These are phyloP conservation scores for Pseudocercospora crystallina DNA, from an alignment of 2,329 filamentous ascomycete species.

Conservation along the genomic window DNA sequence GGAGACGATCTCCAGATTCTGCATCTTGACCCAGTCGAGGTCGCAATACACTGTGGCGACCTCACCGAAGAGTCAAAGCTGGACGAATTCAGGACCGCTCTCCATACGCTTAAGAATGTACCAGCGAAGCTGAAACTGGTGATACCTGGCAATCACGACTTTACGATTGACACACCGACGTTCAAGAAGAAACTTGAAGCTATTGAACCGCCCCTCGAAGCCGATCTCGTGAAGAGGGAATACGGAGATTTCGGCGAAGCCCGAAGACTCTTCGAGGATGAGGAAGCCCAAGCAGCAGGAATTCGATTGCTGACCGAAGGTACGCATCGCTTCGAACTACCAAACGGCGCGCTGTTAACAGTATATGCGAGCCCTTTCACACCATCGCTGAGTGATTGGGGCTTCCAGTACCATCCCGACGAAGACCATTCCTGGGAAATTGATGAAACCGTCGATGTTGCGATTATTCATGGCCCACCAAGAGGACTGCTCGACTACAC, in stretches of 20 bases:
- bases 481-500: slow-evolving; percentile 51
- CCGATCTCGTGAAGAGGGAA: slow-evolving; percentile 1
- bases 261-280: slow-evolving; percentile 18
- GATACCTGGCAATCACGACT: slow-evolving; percentile 64
- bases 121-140: slow-evolving; percentile 60
- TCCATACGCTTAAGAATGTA: slow-evolving; percentile 50
- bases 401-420: slow-evolving; percentile 53
- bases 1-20: slow-evolving; percentile 9
- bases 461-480: slow-evolving; percentile 64
- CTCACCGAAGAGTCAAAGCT: slow-evolving; percentile 54
- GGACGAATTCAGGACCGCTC: slow-evolving; percentile 48
- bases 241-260: slow-evolving; percentile 21
- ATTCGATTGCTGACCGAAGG: slow-evolving; percentile 60
- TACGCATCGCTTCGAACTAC: slow-evolving; percentile 45
- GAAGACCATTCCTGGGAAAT: slow-evolving; percentile 44
- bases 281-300: slow-evolving; percentile 43
- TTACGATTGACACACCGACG: slow-evolving; percentile 50
- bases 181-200: slow-evolving; percentile 17
- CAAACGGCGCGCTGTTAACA: slow-evolving; percentile 50
- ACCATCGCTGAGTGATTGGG: slow-evolving; percentile 52
- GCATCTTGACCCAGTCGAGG: slow-evolving; percentile 45
- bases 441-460: slow-evolving; percentile 50
- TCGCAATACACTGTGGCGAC: slow-evolving; percentile 61
- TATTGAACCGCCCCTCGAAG: not conserved
- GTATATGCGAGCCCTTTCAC: slow-evolving; percentile 57